Percentiles rank a stretch among this genome's conserved stretches.
Conservation (phyloP, 2,329 filamentous ascomycete genomes). For the Coniochaeta sp. region DNA sequence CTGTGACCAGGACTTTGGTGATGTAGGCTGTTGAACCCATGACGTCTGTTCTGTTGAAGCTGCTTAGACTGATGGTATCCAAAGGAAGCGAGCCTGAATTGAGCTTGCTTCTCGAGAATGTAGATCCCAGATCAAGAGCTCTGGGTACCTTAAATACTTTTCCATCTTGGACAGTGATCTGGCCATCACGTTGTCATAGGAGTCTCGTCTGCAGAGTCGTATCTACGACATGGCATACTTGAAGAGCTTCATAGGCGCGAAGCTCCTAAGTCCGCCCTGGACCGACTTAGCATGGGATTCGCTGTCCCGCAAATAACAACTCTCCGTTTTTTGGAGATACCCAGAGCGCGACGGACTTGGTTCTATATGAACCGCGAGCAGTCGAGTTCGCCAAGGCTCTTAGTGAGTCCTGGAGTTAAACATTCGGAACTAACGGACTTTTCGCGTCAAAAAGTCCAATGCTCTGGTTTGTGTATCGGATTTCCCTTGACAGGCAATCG, state of each 20-base stretch:
- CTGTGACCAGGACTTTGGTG: constrained; percentile 27
- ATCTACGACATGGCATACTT: background rate
- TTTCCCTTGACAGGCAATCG: background rate
- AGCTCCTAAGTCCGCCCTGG: background rate
- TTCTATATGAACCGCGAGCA: background rate
- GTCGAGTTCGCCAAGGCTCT: background rate
- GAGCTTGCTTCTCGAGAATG: background rate
- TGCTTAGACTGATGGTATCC: background rate
- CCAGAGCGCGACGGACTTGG: background rate
- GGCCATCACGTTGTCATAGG: background rate
- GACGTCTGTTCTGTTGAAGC: background rate
- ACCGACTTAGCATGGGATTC: background rate
- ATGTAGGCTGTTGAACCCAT: constrained; percentile 5
- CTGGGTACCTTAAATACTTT: background rate
- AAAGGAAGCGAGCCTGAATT: background rate
- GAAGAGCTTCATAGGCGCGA: background rate
- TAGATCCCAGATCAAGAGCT: background rate
- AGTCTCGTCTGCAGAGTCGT: background rate
- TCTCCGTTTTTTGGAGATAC: background rate
- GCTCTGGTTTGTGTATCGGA: too few relatives aligned
- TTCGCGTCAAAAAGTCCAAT: background rate
- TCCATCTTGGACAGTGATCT: background rate
- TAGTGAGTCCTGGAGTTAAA: background rate
- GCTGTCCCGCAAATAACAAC: background rate
- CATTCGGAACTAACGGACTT: constrained; percentile 1